Evolutionary conservation across 1,139 yeast genomes (phyloP).

Genomic region (Wickerhamomyces sp.): DNA sequence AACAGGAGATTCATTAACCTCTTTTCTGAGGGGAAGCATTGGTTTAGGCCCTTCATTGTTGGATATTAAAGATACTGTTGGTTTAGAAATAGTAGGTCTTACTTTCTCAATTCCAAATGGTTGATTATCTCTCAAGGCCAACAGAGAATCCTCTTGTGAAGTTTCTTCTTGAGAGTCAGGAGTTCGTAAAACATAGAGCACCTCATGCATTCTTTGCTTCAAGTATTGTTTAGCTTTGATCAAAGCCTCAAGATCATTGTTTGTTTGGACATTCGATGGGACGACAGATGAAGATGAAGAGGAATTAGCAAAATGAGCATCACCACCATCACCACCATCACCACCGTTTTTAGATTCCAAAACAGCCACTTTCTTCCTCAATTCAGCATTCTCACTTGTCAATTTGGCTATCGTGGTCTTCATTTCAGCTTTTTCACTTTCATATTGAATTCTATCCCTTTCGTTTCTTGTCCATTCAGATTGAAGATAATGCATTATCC

Average conservation of each 20-base stretch:
- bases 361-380: conserved; percentile 22
- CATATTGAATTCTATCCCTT: conserved; percentile 53
- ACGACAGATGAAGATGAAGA: neutral
- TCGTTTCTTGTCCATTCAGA: conserved; percentile 53
- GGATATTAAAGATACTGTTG: too few relatives aligned
- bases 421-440: conserved; percentile 49
- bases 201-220: conserved; percentile 30
- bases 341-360: conserved; percentile 4
- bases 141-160: neutral
- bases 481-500: conserved; percentile 54
- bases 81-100: neutral
- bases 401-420: conserved; percentile 58
- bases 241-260: conserved; percentile 10
- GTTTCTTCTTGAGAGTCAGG: conserved; percentile 12
- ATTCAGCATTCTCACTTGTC: conserved; percentile 48
- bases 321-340: too few relatives aligned
- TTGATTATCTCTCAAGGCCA: neutral
- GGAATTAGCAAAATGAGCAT: neutral
- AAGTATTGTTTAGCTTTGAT: conserved; percentile 24
- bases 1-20: neutral
- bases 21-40: neutral
- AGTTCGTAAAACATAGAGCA: conserved; percentile 27
- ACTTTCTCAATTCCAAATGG: neutral
- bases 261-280: neutral
- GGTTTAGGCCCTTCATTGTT: too few relatives aligned